Evolutionary conservation across 805 yeast genomes (phyloP), one percentile per base, ranked within the genome.

Genomic region (Saccharomycopsis sp.): DNA sequence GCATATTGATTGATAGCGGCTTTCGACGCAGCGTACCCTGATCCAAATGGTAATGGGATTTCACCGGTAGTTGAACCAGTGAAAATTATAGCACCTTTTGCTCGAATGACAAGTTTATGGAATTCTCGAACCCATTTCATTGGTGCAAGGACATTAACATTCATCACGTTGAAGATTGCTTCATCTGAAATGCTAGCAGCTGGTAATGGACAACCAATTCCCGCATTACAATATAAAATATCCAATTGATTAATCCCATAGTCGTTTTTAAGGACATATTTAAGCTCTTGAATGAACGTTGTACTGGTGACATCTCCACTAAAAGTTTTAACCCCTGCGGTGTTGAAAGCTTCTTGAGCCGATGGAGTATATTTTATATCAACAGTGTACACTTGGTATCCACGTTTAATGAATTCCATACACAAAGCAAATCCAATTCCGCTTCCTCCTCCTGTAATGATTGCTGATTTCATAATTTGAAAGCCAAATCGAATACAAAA

Each of bases 1-100:
- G 86, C 84, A 55, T 78, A 85, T 52, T 75, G 79, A 52, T 82
- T 85, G 45, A 85, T 75, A 0, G 89, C 88, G 5, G 89, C 85
- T 55, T 85, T 85, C 1, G 82, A 59, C 1, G 88, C 70, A 26
- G 79, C 72, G 56, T 85, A 85, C 21, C 77, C 66, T 11, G 81
- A 67, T 1, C 81, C 76, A 59, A 78, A 83, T 19, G 93, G 90
- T 62, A 84, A 75, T 2, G 85, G 79, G 9, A 73, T 61, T 13
- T 74, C 43, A 1, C 86, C 93, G 14, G 82, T 72, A 1, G 79
- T 60, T 3, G 89, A 81, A 1, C 90, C 90, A 0, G 90, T 82
- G 61, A 81, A 82, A 0, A 80, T 77, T 47, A 85, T 72, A 0
- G 77, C 73, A 3, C 90, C 93, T 53, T 79, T 68, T 1, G 84